phyloP scores from a whole-genome alignment of 2,329 filamentous ascomycete species.

The Curvularia sp. region DNA sequence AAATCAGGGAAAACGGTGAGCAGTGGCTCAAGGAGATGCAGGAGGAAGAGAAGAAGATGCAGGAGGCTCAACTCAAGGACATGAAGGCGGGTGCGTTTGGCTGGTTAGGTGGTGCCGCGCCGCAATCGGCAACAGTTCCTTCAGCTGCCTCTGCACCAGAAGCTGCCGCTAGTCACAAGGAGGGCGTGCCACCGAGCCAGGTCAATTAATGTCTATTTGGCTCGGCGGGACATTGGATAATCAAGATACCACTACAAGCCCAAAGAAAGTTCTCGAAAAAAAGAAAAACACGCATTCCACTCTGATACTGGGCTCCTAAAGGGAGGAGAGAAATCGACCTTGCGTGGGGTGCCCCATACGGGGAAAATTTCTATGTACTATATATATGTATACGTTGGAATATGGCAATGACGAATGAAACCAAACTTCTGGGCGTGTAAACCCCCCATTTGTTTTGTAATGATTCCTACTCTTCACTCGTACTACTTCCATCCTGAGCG shows the following conservation, averaged over 20 bases:
- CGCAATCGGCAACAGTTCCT: conserved; percentile 23
- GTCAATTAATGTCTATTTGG: conserved; percentile 16
- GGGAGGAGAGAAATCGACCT: background rate
- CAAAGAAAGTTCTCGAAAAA: background rate
- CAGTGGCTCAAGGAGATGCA: conserved; percentile 96
- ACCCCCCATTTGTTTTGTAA: too few species aligned
- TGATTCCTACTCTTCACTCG: background rate
- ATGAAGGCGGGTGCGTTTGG: conserved; percentile 69
- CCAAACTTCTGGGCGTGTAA: background rate
- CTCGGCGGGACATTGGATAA: conserved; percentile 2
- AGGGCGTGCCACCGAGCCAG: conserved; percentile 21
- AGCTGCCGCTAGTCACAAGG: conserved; percentile 25
- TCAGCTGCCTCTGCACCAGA: conserved; percentile 27
- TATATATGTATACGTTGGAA: background rate
- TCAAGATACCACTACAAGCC: conserved; percentile 13
- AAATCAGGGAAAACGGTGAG: conserved; percentile 91
- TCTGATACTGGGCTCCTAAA: background rate
- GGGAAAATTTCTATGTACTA: background rate
- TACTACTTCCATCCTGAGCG: conserved; percentile 2
- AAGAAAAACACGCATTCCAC: conserved; percentile 13
- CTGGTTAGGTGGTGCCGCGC: conserved; percentile 35
- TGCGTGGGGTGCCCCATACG: background rate
- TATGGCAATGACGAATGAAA: background rate
- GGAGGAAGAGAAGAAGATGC: conserved; percentile 83
- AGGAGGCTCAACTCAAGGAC: conserved; percentile 88